phyloP scores from a whole-genome alignment of 306 rosid genomes.

The Rubus idaeus region DNA sequence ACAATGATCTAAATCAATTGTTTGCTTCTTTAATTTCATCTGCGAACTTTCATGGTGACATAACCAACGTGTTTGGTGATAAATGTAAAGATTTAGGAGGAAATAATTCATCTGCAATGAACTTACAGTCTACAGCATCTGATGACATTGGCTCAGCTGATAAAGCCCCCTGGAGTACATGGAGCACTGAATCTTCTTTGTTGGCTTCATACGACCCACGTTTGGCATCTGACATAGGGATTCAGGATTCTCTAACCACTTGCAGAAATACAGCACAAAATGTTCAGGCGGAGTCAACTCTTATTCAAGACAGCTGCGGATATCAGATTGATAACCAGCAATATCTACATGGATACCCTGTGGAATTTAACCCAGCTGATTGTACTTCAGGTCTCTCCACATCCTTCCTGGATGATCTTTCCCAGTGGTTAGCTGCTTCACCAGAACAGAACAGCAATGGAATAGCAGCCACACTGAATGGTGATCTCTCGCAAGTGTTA shows the following conservation, averaged over 20 bases:
- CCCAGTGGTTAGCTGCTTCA: constrained; percentile 57
- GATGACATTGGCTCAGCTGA: constrained; percentile 15
- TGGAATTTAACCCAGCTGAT: constrained; percentile 38
- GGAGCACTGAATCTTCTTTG: constrained; percentile 41
- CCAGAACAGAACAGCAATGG: constrained; percentile 35
- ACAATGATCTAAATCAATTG: constrained; percentile 44
- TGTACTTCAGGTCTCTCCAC: constrained; percentile 39
- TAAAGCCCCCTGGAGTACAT: constrained; percentile 19
- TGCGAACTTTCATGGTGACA: constrained; percentile 36
- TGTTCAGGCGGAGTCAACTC: constrained; percentile 22
- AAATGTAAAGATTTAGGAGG: constrained; percentile 24
- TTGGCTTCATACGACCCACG: constrained; percentile 44
- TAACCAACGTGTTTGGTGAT: constrained; percentile 22
- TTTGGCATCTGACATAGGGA: constrained; percentile 29
- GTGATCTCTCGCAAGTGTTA: constrained; percentile 36
- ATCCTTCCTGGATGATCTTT: constrained; percentile 55
- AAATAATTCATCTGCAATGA: constrained; percentile 31
- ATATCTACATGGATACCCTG: constrained; percentile 32
- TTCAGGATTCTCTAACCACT: constrained; percentile 35
- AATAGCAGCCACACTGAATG: constrained; percentile 34
- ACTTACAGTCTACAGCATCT: constrained; percentile 30
- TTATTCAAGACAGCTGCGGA: constrained; percentile 32
- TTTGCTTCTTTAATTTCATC: constrained; percentile 50
- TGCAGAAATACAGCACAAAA: constrained; percentile 25
- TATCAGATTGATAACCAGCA: constrained; percentile 30